Percentiles rank a stretch among this genome's conserved stretches.
phyloP scores from a whole-genome alignment of 257 asterid genomes.

The Misopates orontium region DNA sequence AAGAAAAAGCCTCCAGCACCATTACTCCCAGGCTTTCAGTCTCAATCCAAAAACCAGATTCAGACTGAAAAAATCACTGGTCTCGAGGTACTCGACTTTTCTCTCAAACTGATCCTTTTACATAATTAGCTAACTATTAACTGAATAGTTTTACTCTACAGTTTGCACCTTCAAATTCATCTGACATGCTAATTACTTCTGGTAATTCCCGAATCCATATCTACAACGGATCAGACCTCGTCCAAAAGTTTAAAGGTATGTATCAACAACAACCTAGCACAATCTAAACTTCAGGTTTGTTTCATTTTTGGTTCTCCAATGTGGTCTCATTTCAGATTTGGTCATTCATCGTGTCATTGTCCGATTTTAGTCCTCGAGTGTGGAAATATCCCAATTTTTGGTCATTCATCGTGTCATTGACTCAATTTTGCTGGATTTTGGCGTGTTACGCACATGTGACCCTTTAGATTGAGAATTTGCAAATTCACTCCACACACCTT shows the following conservation, averaged over 20 bases:
- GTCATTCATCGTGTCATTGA: too few relatives aligned
- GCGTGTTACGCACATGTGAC: too few relatives aligned
- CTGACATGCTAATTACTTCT: conserved; percentile 73
- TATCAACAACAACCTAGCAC: background rate
- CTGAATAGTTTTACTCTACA: conserved; percentile 28
- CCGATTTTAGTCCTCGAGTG: too few relatives aligned
- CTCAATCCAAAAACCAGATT: conserved; percentile 30
- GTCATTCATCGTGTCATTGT: too few relatives aligned
- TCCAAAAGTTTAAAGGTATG: conserved; percentile 73
- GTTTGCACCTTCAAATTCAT: conserved; percentile 67
- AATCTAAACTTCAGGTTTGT: background rate
- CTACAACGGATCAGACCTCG: conserved; percentile 55
- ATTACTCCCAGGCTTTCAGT: conserved; percentile 64
- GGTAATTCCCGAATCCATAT: conserved; percentile 84
- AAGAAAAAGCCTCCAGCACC: conserved; percentile 56
- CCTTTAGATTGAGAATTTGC: too few relatives aligned
- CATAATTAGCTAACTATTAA: background rate
- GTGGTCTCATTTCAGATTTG: too few relatives aligned
- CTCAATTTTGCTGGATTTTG: too few relatives aligned
- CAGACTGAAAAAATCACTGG: conserved; percentile 61
- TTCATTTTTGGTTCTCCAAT: too few relatives aligned
- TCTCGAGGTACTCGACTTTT: conserved; percentile 57
- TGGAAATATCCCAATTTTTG: too few relatives aligned
- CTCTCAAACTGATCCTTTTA: conserved; percentile 13
- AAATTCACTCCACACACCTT: too few relatives aligned